Conservation (phyloP, 805 yeast species). For the Pichia pseudocactophila region DNA sequence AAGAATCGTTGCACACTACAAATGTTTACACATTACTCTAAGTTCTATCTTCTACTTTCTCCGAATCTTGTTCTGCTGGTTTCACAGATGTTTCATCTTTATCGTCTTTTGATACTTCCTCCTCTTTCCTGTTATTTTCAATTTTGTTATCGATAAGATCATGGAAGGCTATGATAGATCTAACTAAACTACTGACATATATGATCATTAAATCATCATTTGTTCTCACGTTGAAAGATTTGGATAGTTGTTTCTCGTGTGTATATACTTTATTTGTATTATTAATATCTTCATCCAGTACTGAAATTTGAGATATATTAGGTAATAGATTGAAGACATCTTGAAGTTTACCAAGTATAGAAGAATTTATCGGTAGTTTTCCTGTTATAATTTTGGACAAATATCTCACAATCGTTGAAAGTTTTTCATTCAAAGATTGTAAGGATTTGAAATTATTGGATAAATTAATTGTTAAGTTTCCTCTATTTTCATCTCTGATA, state of each 20-base stretch:
- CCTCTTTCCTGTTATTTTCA: slow-evolving; percentile 43
- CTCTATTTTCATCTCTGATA: slow-evolving; percentile 94
- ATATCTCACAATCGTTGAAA: slow-evolving; percentile 69
- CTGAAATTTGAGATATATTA: slow-evolving; percentile 40
- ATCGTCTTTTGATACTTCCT: too few species aligned
- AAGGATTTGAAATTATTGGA: slow-evolving; percentile 86
- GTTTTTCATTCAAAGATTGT: slow-evolving; percentile 72
- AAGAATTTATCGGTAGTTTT: slow-evolving; percentile 79
- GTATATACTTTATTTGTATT: slow-evolving; percentile 9
- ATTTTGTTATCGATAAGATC: slow-evolving; percentile 94
- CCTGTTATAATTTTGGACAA: slow-evolving; percentile 63
- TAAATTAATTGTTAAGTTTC: slow-evolving; percentile 75
- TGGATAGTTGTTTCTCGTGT: slow-evolving; percentile 33
- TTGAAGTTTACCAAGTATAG: slow-evolving; percentile 84
- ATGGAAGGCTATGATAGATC: slow-evolving; percentile 94
- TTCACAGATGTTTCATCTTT: too few species aligned
- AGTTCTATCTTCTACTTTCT: too few species aligned
- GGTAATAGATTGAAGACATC: slow-evolving; percentile 92
- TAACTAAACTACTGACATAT: slow-evolving; percentile 79
- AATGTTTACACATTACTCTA: too few species aligned
- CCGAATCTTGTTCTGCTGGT: too few species aligned
- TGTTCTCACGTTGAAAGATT: slow-evolving; percentile 85
- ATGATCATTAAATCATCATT: slow-evolving; percentile 95
- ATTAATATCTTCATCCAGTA: slow-evolving; percentile 4
- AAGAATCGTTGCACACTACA: too few species aligned